These are phyloP conservation scores for Daedaleopsis sinensis DNA, from an alignment of 768 basidiomycete genomes.

Conservation along the genomic window DNA sequence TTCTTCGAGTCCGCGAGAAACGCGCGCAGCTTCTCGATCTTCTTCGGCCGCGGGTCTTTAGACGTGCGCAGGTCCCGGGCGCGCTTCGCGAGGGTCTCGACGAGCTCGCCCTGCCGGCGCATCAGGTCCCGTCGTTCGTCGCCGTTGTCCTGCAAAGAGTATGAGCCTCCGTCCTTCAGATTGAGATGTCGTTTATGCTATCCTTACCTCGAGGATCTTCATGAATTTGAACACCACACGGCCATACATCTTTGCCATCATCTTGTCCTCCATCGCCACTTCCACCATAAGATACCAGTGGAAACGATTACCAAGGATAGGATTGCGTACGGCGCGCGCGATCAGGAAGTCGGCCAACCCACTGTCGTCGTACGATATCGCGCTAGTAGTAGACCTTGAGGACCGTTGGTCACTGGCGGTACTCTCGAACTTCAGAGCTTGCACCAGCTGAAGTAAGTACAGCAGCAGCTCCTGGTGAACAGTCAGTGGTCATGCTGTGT, in stretches of 20 bases:
- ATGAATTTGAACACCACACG: slow-evolving; percentile 90
- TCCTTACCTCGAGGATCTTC: slow-evolving; percentile 80
- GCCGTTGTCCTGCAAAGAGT: slow-evolving; percentile 66
- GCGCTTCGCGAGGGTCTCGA: slow-evolving; percentile 82
- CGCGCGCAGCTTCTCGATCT: slow-evolving; percentile 93
- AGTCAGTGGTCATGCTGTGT: neutral
- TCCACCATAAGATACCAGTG: slow-evolving; percentile 99
- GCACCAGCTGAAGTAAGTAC: slow-evolving; percentile 94
- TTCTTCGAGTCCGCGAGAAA: slow-evolving; percentile 86
- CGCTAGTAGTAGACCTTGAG: slow-evolving; percentile 70
- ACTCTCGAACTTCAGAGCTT: slow-evolving; percentile 96
- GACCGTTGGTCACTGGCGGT: slow-evolving; percentile 76
- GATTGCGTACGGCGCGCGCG: slow-evolving; percentile 78
- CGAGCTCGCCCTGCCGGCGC: slow-evolving; percentile 87
- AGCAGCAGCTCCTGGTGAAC: slow-evolving; percentile 79
- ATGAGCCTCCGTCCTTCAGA: neutral
- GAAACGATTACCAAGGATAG: slow-evolving; percentile 85
- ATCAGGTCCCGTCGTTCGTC: slow-evolving; percentile 85
- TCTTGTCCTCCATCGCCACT: slow-evolving; percentile 82
- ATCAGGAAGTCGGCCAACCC: slow-evolving; percentile 94
- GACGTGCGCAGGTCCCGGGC: slow-evolving; percentile 87
- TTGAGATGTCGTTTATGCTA: neutral
- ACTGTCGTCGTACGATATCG: slow-evolving; percentile 87
- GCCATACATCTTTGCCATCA: slow-evolving; percentile 92
- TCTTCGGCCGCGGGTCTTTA: slow-evolving; percentile 94